Evolutionary conservation across 139 green algal genomes (phyloP).

Genomic region (Zygnema circumcarinatum): DNA sequence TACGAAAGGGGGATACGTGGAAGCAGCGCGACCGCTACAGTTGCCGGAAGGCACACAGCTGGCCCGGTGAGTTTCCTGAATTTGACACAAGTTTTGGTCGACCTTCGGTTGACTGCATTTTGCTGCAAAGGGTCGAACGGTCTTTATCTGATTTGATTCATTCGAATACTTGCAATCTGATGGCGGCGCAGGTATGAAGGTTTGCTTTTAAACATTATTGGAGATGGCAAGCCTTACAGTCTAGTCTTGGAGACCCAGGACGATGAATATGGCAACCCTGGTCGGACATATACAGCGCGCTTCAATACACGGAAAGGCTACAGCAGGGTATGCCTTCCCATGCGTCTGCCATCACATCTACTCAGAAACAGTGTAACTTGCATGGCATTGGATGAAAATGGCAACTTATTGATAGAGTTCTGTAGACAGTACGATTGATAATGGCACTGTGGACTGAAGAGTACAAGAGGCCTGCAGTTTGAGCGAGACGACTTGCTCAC

Average conservation of each 20-base stretch:
- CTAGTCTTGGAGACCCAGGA: constrained; percentile 68
- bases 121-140: no score
- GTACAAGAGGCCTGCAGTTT: no score
- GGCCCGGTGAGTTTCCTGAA: constrained; percentile 61
- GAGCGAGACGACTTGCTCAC: no score
- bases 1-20: constrained; percentile 42
- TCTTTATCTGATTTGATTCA: no score
- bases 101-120: neutral
- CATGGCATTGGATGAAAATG: no score
- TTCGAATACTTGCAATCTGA: no score
- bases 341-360: constrained; percentile 39
- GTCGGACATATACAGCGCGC: constrained; percentile 22
- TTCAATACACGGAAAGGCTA: constrained; percentile 76
- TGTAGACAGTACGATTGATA: no score
- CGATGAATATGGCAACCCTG: constrained; percentile 13
- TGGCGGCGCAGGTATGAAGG: constrained; percentile 78
- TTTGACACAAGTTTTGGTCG: neutral
- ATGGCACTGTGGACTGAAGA: no score
- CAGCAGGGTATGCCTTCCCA: constrained; percentile 77
- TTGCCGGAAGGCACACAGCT: constrained; percentile 44
- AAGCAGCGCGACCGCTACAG: constrained; percentile 24
- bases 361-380: no score
- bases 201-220: constrained; percentile 76
- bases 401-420: no score
- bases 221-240: constrained; percentile 86